Percentiles rank a stretch among this genome's conserved stretches.
Conservation (phyloP, 139 green algal genomes). For the Zygnema circumcarinatum region DNA sequence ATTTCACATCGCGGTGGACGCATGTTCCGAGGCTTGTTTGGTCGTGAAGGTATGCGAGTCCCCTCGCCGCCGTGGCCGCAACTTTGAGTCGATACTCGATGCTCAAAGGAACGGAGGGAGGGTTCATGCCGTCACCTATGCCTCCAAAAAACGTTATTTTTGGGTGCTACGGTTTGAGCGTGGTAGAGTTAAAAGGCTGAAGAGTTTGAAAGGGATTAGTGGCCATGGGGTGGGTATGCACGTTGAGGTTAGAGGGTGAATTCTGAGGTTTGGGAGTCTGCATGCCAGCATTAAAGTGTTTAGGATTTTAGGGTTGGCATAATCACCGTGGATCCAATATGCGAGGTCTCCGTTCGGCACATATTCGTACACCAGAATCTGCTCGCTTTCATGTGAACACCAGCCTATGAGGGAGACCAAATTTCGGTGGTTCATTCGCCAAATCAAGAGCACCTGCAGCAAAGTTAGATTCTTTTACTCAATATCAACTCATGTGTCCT, state of each 20-base stretch:
- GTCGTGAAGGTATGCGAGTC: not conserved
- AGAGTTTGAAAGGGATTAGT: too few species aligned
- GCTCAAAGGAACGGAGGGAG: not conserved
- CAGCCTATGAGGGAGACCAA: slow-evolving; percentile 36
- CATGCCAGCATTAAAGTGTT: too few species aligned
- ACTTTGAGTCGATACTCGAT: not conserved
- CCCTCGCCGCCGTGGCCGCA: not conserved
- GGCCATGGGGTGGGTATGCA: too few species aligned
- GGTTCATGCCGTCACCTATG: not conserved
- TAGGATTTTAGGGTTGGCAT: too few species aligned
- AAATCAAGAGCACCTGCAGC: slow-evolving; percentile 38
- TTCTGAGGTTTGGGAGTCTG: too few species aligned
- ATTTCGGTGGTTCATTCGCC: slow-evolving; percentile 38
- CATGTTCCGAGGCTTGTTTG: not conserved
- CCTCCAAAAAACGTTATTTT: not conserved
- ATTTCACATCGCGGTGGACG: slow-evolving; percentile 31
- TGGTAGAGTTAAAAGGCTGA: too few species aligned
- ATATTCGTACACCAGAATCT: slow-evolving; percentile 49
- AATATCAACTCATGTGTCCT: too few species aligned
- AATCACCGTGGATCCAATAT: not conserved
- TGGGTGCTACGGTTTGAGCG: too few species aligned
- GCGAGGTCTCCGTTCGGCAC: slow-evolving; percentile 25
- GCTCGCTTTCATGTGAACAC: slow-evolving; percentile 20
- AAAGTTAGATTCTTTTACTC: too few species aligned
- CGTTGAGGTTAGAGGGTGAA: too few species aligned